Evolutionary conservation across 345 rosid genomes (phyloP), one percentile per base, ranked within the genome.

Genomic region (Salix exigua): DNA sequence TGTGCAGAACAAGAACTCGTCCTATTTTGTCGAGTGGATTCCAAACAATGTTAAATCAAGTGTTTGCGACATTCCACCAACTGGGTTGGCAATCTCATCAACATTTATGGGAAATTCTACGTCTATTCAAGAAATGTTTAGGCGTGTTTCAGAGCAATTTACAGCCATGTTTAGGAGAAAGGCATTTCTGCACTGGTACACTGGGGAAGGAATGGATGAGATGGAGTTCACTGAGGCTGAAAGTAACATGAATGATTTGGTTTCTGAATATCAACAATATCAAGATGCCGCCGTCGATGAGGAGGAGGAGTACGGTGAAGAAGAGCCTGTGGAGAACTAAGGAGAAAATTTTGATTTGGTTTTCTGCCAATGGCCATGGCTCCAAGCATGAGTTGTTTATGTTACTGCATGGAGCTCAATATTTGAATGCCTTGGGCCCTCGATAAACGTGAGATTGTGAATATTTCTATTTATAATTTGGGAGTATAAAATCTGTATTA

Each of bases 181-280:
- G 82, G 91, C 91, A 0, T 88, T 86, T 77, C 79, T 88, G 86
- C 89, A 94, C 83, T 92, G 98, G 96, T 92, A 94, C 74, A 94
- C 97, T 0, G 98, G 97, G 40, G 96, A 94, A 70, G 98, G 98
- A 25, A 94, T 94, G 98, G 98, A 94, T 71, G 97, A 94, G 75
- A 94, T 94, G 98, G 97, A 94, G 82, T 94, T 94, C 68, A 94
- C 97, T 0, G 97, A 91, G 86, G 98, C 98, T 0, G 97, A 92
- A 77, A 92, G 97, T 58, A 94, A 94, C 71, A 92, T 94, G 97
- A 94, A 94, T 53, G 98, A 94, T 58, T 85, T 94, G 82, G 98
- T 94, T 0, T 92, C 97, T 0, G 96, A 92, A 81, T 94, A 94
- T 80, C 96, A 92, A 82, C 94, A 94, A 68, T 94, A 94, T 78